Evolutionary conservation across 345 rosid species (phyloP), one percentile per base, ranked within the genome.

Genomic region (Salix exigua): DNA sequence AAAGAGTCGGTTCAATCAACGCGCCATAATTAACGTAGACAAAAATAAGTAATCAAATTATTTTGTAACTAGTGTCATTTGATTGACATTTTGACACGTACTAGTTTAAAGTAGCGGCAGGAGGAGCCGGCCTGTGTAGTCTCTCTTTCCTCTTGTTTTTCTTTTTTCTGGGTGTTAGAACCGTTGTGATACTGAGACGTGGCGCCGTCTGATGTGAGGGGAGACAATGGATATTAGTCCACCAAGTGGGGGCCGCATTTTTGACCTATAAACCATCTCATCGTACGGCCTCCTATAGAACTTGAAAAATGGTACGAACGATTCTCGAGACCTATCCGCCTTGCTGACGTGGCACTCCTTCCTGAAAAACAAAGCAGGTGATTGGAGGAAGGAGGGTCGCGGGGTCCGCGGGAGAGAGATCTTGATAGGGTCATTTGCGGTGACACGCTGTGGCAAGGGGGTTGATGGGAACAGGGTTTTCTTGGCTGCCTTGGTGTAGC

Each of bases 181-280:
- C 83, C 99, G 95, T 81, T 96, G 99, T 6, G 99, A 94, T 75
- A 87, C 86, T 0, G 98, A 94, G 88, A 90, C 76, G 89, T 92
- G 95, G 80, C 93, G 95, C 66, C 90, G 90, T 76, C 70, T 91
- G 73, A 84, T 61, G 17, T 90, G 86, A 0, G 97, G 89, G 5
- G 97, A 85, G 72, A 93, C 93, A n/a, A 91, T 90, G 38, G 97
- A 96, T 66, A 91, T 86, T 21, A 96, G 88, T n/a, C 99, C 97
- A 8, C 97, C 97, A 0, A 88, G 87, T 71, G 98, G 98, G 42
- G 97, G 94, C 83, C 90, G 77, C 88, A 96, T 87, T 88, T 89
- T 93, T 50, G 97, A 91, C 87, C 95, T 86, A 65, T 96, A 96
- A 18, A 92, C 80, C 89, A 89, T 91, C 92, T 96, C 99, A 68